Base-by-base conservation (phyloP, 2,329 filamentous ascomycete genomes). In the Colletotrichum acutatum region DNA sequence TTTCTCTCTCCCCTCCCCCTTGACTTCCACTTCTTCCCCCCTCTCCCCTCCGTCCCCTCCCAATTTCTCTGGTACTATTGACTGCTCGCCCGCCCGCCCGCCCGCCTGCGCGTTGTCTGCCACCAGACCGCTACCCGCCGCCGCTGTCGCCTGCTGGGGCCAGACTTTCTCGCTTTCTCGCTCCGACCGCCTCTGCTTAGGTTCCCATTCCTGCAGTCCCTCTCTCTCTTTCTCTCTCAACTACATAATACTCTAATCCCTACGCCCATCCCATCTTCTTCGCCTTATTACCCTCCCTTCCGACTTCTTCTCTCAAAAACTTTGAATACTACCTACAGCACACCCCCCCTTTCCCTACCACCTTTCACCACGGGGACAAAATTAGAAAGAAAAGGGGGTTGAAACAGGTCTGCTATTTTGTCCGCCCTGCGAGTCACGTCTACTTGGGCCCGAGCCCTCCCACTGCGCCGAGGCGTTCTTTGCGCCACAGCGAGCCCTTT, bases 401-500 rank as follows among this genome's bases (percentile, higher is more conserved):
- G 70, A 70, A 74, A 68, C 67, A 74, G 49, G 60, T 54, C 70
- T 74, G 54, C 72, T 72, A 72, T 77, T 77, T 77, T 77, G 76
- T 76, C 69, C 57, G 75, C 68, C 61, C 69, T 69, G 65, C 70
- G 68, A 71, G 69, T 59, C 71, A 72, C 65, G 73, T 66, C 61
- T 70, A 58, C 53, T 64, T 70, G 73, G 73, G 73, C 73, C 70
- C 58, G 66, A 73, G 73, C 73, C 73, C 73, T 66, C 53, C 60
- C 22, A 65, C 66, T 42, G 24, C 76, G 71, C 72, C 68, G 66
- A 75, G 76, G 76, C 75, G 76, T 76, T 69, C 66, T 74, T 68
- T 34, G 68, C 76, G 76, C 75, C 64, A 65, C 73, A 73, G 76
- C 74, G 65, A 66, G 61, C 63, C 71, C 70, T 62, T 66, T 62